Conservation (phyloP, 371 early-diverging fungal genomes). For the Mortierella sp. region DNA sequence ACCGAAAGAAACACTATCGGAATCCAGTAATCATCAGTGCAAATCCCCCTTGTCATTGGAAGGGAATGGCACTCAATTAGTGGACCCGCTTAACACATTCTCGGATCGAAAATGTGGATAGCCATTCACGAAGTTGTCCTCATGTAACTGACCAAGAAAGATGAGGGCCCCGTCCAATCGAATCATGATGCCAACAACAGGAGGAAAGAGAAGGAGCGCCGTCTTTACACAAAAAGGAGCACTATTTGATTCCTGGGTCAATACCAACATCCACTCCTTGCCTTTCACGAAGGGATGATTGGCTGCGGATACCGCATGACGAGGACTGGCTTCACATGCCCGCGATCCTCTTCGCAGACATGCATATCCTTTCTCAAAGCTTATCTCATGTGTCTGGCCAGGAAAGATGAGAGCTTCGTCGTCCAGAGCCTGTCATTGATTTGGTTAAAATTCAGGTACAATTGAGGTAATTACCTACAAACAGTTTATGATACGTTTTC, state of each 20-base stretch:
- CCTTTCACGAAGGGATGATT: slow-evolving; percentile 9
- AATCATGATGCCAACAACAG: slow-evolving; percentile 15
- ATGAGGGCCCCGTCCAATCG: slow-evolving; percentile 25
- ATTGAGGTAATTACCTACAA: not conserved
- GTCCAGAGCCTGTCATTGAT: slow-evolving; percentile 9
- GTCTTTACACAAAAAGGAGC: slow-evolving; percentile 26
- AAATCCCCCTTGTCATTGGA: slow-evolving; percentile 14
- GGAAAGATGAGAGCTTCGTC: slow-evolving; percentile 25
- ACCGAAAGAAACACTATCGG: slow-evolving; percentile 27
- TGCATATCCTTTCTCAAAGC: slow-evolving; percentile 29
- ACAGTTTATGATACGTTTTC: no score
- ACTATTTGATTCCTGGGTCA: slow-evolving; percentile 23
- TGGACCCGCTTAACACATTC: slow-evolving; percentile 17
- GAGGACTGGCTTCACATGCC: slow-evolving; percentile 12
- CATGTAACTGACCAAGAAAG: slow-evolving; percentile 29
- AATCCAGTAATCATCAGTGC: slow-evolving; percentile 1
- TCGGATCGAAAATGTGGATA: slow-evolving; percentile 10
- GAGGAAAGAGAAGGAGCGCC: slow-evolving; percentile 16
- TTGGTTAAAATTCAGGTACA: not conserved
- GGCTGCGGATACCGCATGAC: slow-evolving; percentile 13
- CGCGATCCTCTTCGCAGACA: slow-evolving; percentile 23
- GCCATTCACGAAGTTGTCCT: slow-evolving; percentile 20
- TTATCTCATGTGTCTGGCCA: slow-evolving; percentile 14
- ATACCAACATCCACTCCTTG: slow-evolving; percentile 8
- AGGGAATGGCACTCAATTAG: slow-evolving; percentile 9